Evolutionary conservation across 805 yeast species (phyloP).

Genomic region (Cephaloascus fragrans): DNA sequence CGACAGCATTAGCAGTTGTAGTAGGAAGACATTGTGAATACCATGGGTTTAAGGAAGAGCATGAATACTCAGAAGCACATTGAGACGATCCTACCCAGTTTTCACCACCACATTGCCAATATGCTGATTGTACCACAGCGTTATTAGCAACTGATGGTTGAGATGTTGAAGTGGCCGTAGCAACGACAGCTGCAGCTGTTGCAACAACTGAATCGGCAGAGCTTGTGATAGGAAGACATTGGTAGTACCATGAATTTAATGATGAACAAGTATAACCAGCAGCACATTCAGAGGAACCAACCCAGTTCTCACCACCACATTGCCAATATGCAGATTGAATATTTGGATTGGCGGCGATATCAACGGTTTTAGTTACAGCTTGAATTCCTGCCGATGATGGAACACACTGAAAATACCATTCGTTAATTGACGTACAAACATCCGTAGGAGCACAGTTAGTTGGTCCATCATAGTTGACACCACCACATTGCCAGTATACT

Average conservation of each 20-base stretch:
- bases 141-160: neutral
- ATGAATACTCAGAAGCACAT: neutral
- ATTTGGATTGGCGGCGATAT: neutral
- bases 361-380: neutral
- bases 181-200: too few relatives aligned
- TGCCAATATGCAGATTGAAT: neutral
- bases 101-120: neutral
- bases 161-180: neutral
- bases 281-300: neutral
- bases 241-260: neutral
- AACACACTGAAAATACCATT: constrained; percentile 15
- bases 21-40: neutral
- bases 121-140: neutral
- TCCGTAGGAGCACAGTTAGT: constrained; percentile 11
- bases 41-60: neutral
- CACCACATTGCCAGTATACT: constrained; percentile 16
- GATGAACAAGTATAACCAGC: neutral
- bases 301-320: neutral
- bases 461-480: constrained; percentile 8
- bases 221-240: neutral
- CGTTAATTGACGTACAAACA: constrained; percentile 10
- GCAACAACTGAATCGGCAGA: too few relatives aligned
- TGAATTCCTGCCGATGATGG: neutral
- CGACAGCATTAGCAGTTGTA: too few relatives aligned
- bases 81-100: neutral